Percentiles rank a stretch among this genome's conserved stretches.
Evolutionary conservation across 495 filamentous ascomycete genomes (phyloP).

Genomic region (Lasiosphaeriaceae sp.): DNA sequence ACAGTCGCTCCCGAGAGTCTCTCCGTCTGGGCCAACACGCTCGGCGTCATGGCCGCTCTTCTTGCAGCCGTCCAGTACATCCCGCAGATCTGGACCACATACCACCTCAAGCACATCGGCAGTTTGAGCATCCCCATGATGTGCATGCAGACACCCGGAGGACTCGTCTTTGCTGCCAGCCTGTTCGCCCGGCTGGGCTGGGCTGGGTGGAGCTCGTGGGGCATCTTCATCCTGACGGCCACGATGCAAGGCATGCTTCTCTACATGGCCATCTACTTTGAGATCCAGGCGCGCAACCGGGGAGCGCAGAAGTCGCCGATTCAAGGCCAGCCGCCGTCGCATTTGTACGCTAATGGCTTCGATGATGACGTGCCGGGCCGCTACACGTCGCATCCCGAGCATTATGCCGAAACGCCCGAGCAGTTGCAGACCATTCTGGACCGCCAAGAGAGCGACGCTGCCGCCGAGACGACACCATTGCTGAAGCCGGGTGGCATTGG

Average conservation of each 20-base stretch:
- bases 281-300: conserved; percentile 34
- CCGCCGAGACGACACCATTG: conserved; percentile 41
- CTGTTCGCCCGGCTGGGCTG: conserved; percentile 73
- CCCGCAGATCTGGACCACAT: conserved; percentile 91
- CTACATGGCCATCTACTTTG: conserved; percentile 74
- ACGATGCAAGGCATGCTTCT: conserved; percentile 80
- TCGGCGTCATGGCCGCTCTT: conserved; percentile 72
- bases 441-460: conserved; percentile 37
- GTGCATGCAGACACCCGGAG: conserved; percentile 93
- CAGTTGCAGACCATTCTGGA: conserved; percentile 37
- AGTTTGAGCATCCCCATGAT: conserved; percentile 97
- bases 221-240: conserved; percentile 80
- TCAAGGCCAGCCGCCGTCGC: conserved; percentile 11
- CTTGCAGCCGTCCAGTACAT: conserved; percentile 88
- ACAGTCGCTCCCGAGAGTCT: conserved; percentile 55
- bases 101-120: conserved; percentile 73
- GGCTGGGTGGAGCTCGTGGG: conserved; percentile 94
- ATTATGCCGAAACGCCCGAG: conserved; percentile 36
- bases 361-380: conserved; percentile 33
- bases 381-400: conserved; percentile 36
- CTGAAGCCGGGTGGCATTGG: conserved; percentile 36
- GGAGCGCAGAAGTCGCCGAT: conserved; percentile 9
- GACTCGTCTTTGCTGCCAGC: conserved; percentile 83
- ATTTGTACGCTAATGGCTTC: conserved; percentile 28
- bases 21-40: conserved; percentile 72